Evolutionary conservation across 2,329 filamentous ascomycete species (phyloP).

Genomic region (Talaromyces sp.): DNA sequence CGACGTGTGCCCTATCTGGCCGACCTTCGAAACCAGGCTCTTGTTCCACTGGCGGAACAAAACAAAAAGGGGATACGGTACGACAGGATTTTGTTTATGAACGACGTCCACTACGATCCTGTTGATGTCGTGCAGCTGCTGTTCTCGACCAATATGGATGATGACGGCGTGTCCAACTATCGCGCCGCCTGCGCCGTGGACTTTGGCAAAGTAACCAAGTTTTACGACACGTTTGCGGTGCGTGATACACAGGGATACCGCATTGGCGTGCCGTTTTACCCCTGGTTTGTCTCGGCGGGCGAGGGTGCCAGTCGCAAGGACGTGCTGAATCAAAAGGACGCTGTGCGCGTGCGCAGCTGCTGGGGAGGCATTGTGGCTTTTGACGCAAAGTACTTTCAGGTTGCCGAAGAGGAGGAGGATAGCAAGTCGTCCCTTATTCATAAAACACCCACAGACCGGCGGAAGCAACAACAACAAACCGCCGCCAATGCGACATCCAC

Average conservation of each 20-base stretch:
- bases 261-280: constrained; percentile 67
- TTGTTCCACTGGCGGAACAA: constrained; percentile 56
- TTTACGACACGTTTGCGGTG: constrained; percentile 73
- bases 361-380: constrained; percentile 70
- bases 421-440: neutral
- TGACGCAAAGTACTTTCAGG: constrained; percentile 44
- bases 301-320: constrained; percentile 56
- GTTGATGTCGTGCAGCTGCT: constrained; percentile 57
- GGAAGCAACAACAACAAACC: neutral
- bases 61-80: constrained; percentile 38
- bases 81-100: constrained; percentile 58
- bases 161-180: constrained; percentile 54
- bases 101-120: constrained; percentile 63
- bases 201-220: constrained; percentile 68
- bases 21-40: constrained; percentile 65
- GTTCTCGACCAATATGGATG: constrained; percentile 56
- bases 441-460: neutral
- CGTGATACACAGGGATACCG: constrained; percentile 65
- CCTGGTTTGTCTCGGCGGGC: constrained; percentile 60
- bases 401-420: too few species aligned
- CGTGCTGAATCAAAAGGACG: constrained; percentile 53
- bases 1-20: constrained; percentile 73
- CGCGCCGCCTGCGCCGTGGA: constrained; percentile 69
- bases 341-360: constrained; percentile 67
- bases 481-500: neutral